Evolutionary conservation across 192 early-diverging fungal genomes (phyloP).

Genomic region (Gryganskiella cystojenkinii): DNA sequence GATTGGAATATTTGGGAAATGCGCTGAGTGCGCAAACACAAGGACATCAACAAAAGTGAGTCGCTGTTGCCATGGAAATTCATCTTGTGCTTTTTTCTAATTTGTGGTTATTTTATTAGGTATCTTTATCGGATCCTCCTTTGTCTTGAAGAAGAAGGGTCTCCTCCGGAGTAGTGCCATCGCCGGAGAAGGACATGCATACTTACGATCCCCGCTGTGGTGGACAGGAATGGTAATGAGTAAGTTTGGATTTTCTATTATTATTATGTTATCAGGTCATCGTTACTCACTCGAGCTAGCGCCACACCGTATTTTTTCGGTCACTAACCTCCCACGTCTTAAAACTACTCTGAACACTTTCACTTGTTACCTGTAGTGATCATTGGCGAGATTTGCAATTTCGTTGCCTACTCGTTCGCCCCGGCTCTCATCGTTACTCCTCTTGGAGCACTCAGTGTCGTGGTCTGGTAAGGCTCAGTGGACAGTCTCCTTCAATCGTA

Average conservation of each 20-base stretch:
- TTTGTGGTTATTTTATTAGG: constrained; percentile 53
- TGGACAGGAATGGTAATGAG: constrained; percentile 70
- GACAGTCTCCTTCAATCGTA: too few species aligned
- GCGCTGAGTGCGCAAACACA: too few species aligned
- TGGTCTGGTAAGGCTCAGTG: constrained; percentile 70
- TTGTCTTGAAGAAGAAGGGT: constrained; percentile 97
- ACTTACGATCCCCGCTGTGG: constrained; percentile 63
- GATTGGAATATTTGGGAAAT: too few species aligned
- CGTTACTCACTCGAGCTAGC: neutral
- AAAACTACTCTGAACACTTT: neutral
- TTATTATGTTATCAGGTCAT: too few species aligned
- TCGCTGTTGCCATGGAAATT: too few species aligned
- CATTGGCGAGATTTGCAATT: constrained; percentile 94
- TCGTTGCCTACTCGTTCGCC: constrained; percentile 97
- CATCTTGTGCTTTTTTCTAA: neutral
- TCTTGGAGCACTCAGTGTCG: constrained; percentile 90
- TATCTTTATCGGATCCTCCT: constrained; percentile 91
- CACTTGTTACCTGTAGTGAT: constrained; percentile 71
- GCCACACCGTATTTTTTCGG: neutral
- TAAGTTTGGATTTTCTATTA: too few species aligned
- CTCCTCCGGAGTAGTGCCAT: constrained; percentile 69
- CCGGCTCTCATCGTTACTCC: constrained; percentile 97
- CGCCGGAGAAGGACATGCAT: constrained; percentile 65
- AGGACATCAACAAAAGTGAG: too few species aligned
- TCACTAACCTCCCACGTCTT: neutral